Conservation (phyloP, 768 basidiomycete genomes). For the Boletus rubescentipes region DNA sequence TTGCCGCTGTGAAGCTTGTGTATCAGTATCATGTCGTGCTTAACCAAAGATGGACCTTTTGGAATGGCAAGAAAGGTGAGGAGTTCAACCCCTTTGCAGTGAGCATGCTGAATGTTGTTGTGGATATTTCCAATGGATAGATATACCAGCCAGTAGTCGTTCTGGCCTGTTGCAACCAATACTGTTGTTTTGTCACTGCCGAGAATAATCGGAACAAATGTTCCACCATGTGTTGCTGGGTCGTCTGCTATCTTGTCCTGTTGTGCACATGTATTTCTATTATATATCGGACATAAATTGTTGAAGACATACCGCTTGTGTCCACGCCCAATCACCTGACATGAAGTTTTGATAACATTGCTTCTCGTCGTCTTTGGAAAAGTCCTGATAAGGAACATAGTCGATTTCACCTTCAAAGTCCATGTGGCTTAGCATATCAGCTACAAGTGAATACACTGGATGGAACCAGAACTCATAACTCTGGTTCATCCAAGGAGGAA, state of each 20-base stretch:
- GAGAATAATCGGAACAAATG: background rate
- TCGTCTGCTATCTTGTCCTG: background rate
- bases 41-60: conserved; percentile 14
- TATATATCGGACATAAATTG: no score
- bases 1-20: background rate
- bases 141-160: background rate
- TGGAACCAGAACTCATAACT: background rate
- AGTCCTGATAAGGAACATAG: background rate
- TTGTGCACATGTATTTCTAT: no score
- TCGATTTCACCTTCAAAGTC: background rate
- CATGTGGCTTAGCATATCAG: background rate
- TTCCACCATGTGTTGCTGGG: background rate
- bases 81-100: conserved; percentile 2
- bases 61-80: conserved; percentile 31
- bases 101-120: background rate
- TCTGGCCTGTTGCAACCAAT: background rate
- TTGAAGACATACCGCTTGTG: background rate
- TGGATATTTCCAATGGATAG: background rate
- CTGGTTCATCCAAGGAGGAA: background rate
- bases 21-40: no score
- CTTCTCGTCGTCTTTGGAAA: background rate
- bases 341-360: background rate
- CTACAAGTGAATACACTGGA: background rate
- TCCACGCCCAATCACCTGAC: background rate
- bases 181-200: background rate